These are phyloP conservation scores for Rhodotorula toruloides DNA, from an alignment of 768 basidiomycete genomes.

Conservation along the genomic window DNA sequence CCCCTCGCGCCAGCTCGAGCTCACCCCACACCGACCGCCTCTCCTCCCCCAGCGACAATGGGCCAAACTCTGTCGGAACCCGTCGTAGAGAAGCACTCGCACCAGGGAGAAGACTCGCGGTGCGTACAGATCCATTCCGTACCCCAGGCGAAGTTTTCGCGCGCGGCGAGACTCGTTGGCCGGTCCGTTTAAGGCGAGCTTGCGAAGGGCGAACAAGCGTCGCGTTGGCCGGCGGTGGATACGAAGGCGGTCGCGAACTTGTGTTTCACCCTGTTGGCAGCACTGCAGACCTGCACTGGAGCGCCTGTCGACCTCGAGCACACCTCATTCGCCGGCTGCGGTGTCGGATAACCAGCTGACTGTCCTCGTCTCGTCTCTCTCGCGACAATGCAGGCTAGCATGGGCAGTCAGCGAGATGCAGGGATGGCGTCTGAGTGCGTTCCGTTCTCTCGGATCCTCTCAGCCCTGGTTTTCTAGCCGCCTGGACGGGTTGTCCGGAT, in stretches of 20 bases:
- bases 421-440: slow-evolving; percentile 96
- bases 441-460: no score
- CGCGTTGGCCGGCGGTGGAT: no score
- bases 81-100: slow-evolving; percentile 75
- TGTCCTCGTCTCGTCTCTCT: background rate
- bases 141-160: no score
- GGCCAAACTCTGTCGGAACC: slow-evolving; percentile 82
- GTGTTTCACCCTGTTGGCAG: no score
- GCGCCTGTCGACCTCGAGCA: no score
- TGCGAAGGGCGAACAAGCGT: no score
- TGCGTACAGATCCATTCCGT: slow-evolving; percentile 46
- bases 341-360: background rate
- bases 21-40: background rate
- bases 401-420: slow-evolving; percentile 95
- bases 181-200: no score
- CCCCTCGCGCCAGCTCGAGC: background rate
- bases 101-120: slow-evolving; percentile 64
- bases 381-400: slow-evolving; percentile 45
- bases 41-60: slow-evolving; percentile 43
- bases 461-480: no score
- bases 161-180: no score
- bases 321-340: background rate
- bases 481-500: no score
- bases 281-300: no score
- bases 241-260: no score